These are phyloP conservation scores for Penicillium decumbens DNA, from an alignment of 2,329 filamentous ascomycete genomes.

Conservation along the genomic window DNA sequence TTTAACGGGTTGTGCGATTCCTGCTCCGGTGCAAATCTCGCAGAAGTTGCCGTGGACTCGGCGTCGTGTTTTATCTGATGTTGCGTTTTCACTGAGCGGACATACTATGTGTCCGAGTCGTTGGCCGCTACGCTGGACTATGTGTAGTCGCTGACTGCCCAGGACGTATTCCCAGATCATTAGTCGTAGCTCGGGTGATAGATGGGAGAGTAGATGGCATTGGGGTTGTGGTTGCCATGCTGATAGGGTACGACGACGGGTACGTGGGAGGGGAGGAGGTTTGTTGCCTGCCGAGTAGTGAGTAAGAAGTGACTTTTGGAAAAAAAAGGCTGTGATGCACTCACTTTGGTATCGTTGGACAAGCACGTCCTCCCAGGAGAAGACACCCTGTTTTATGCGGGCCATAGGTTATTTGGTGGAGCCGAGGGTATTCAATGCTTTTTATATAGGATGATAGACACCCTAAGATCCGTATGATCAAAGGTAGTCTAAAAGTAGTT, in stretches of 20 bases:
- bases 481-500: conserved; percentile 5
- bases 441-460: background rate
- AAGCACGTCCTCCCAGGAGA: conserved; percentile 41
- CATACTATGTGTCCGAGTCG: conserved; percentile 34
- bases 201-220: conserved; percentile 28
- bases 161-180: conserved; percentile 37
- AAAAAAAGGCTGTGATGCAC: conserved; percentile 4
- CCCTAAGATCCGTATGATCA: conserved; percentile 9
- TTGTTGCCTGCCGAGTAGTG: conserved; percentile 26
- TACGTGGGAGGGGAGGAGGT: conserved; percentile 21
- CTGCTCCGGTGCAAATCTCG: conserved; percentile 32
- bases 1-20: conserved; percentile 27
- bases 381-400: conserved; percentile 34
- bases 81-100: conserved; percentile 10
- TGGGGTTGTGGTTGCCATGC: conserved; percentile 21
- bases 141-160: conserved; percentile 32
- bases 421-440: background rate
- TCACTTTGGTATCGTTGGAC: conserved; percentile 39
- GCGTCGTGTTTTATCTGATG: background rate
- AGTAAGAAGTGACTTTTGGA: background rate
- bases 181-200: conserved; percentile 35
- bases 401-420: conserved; percentile 23
- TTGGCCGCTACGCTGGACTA: conserved; percentile 31
- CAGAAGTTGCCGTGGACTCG: conserved; percentile 18
- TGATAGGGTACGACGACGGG: conserved; percentile 10